Conservation (phyloP, 768 basidiomycete species). For the Leccinum rimulosum region DNA sequence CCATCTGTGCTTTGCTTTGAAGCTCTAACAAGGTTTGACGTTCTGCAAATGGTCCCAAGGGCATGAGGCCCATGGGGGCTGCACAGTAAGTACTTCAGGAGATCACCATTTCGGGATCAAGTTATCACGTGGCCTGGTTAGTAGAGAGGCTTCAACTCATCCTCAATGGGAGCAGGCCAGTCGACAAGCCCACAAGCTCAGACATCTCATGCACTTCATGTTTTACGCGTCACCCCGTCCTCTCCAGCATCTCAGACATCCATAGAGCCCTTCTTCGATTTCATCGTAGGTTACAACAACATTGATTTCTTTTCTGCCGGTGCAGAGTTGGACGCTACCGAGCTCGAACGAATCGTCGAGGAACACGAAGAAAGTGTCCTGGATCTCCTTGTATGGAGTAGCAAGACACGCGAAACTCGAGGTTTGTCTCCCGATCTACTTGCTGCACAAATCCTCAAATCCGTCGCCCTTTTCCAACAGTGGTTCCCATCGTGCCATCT, state of each 20-base stretch:
- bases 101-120: conserved; percentile 6
- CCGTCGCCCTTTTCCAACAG: conserved; percentile 39
- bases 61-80: background rate
- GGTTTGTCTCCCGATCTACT: conserved; percentile 40
- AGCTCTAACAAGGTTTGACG: background rate
- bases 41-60: background rate
- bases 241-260: conserved; percentile 88
- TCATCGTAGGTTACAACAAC: conserved; percentile 83
- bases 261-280: conserved; percentile 93
- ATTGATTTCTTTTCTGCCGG: conserved; percentile 52
- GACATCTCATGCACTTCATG: conserved; percentile 65
- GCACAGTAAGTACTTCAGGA: background rate
- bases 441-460: background rate
- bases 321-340: conserved; percentile 61
- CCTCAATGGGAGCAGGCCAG: conserved; percentile 70
- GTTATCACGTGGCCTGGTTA: background rate
- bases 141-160: background rate
- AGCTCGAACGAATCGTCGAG: conserved; percentile 80
- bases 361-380: conserved; percentile 69
- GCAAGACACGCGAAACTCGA: conserved; percentile 70
- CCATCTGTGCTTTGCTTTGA: background rate
- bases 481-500: conserved; percentile 82
- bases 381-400: conserved; percentile 80
- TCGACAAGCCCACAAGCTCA: conserved; percentile 46
- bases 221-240: conserved; percentile 82